Evolutionary conservation across 768 basidiomycete genomes (phyloP), one percentile per base, ranked within the genome.

Genomic region (Hericium coralloides): DNA sequence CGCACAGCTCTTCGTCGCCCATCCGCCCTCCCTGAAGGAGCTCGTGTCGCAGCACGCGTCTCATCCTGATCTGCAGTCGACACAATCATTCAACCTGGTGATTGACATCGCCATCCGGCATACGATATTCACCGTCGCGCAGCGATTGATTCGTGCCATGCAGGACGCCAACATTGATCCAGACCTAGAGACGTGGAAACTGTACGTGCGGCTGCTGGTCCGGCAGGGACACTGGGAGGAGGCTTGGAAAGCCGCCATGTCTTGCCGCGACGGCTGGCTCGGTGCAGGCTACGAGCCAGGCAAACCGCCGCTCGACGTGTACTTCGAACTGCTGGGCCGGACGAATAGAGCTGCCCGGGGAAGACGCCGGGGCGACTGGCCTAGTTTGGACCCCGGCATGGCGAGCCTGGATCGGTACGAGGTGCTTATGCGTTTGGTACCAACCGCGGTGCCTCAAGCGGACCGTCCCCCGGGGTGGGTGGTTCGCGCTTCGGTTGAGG

Each of bases 291-390:
- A 52, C 50, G 41, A n/a, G 52, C 47, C 51, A 18, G 53, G 48
- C 22, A 47, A 51, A n/a, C 31, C 57, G 22, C 79, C 77, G 25
- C 70, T 81, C 25, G 65, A 69, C 4, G 67, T 88, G 52, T 87
- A 84, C 85, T 57, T 81, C 47, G 85, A 88, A 59, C 79, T 88
- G 60, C 78, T 81, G 61, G 73, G 74, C 49, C 72, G 73, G 17
- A 63, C 67, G 59, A 76, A 75, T 55, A 68, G 70, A 52, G 70
- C 73, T 49, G 72, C 69, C 5, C 60, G 67, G 25, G 65, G 68
- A 38, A 38, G 39, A 58, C 50, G 45, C 65, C 64, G 62, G 22
- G 55, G 59, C 50, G 39, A 48, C 15, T 23, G 50, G 53, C 53
- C 61, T 63, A 41, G 17, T 51, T 10, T 38, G 20, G 62, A 63